Evolutionary conservation across 768 basidiomycete genomes (phyloP), one percentile per base, ranked within the genome.

Genomic region (Russula sp.): DNA sequence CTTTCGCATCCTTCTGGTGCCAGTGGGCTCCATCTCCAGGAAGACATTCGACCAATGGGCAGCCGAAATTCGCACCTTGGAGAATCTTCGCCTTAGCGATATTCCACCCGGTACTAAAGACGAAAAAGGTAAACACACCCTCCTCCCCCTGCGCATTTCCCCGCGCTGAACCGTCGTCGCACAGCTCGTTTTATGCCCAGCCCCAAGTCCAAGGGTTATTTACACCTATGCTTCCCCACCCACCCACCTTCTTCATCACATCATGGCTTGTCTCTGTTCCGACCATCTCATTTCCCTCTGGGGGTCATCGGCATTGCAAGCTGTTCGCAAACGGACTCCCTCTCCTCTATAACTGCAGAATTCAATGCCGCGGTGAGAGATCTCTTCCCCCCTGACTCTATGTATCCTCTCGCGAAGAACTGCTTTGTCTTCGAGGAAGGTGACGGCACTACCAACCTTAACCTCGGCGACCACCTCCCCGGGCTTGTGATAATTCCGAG

Each of bases 251-350:
- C 87, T n/a, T 79, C 77, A 62, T 82, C 87, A 32, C 86, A 93
- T 69, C 71, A 79, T 13, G 77, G 88, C 8, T 76, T 97, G 51
- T 82, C 88, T 49, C 80, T 95, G 51, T 79, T 98, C 67, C 84
- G 86, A 48, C 84, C 84, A 55, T 94, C 89, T 2, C 85, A 88
- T 66, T 93, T 94, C 65, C 87, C 94, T 2, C 77, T 98, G 20
- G 93, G 89, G 24, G 86, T 96, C 59, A 86, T 99, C 70, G 97
- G 95, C 11, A 81, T 99, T 36, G 86, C 93, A 28, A 82, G 86
- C 34, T 88, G 83, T 69, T 82, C 84, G 13, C 79, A 81, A 65
- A 76, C 78, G 32, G 81, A 85, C 61, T 75, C 84, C 5, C 72
- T 85, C 28, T 73, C 81, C 5, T 76, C 82, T 18, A 79, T 86